Evolutionary conservation across 495 filamentous ascomycete species (phyloP).

Genomic region (Daldinia grandis): DNA sequence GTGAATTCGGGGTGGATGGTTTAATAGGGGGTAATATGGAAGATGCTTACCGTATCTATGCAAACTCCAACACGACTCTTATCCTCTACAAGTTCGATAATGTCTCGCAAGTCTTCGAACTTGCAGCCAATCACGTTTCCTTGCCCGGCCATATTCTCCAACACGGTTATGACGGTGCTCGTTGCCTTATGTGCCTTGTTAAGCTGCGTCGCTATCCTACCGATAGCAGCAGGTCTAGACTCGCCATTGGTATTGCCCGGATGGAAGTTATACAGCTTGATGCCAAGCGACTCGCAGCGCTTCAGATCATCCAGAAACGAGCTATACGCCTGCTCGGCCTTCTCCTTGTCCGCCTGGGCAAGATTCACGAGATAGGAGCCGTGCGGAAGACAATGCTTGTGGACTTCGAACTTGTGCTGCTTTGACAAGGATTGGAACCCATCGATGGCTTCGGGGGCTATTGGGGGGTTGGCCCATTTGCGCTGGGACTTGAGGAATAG

Average conservation of each 20-base stretch:
- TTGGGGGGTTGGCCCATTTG: conserved; percentile 88
- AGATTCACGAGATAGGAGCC: conserved; percentile 97
- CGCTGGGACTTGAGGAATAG: conserved; percentile 95
- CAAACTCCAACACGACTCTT: conserved; percentile 93
- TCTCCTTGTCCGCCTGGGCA: conserved; percentile 78
- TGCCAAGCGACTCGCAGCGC: conserved; percentile 88
- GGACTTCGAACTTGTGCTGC: conserved; percentile 76
- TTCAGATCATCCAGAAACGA: conserved; percentile 88
- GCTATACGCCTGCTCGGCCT: conserved; percentile 85
- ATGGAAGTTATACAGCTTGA: conserved; percentile 96
- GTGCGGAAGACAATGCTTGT: conserved; percentile 81
- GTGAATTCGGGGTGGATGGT: not conserved
- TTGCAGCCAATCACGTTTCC: conserved; percentile 85
- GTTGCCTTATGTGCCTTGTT: conserved; percentile 83
- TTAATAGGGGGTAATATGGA: not conserved
- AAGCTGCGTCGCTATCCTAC: conserved; percentile 77
- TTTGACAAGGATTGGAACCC: conserved; percentile 72
- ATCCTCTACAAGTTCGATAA: conserved; percentile 79
- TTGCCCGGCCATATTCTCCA: conserved; percentile 95
- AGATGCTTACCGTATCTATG: conserved; percentile 71
- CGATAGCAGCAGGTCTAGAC: conserved; percentile 72
- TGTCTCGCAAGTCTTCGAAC: conserved; percentile 85
- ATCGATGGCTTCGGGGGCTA: conserved; percentile 70
- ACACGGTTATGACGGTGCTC: conserved; percentile 75
- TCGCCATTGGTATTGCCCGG: conserved; percentile 80